Percentiles rank a stretch among this genome's conserved stretches.
These are phyloP conservation scores for Boletus vermiculosoides DNA, from an alignment of 768 basidiomycete genomes.

Conservation along the genomic window DNA sequence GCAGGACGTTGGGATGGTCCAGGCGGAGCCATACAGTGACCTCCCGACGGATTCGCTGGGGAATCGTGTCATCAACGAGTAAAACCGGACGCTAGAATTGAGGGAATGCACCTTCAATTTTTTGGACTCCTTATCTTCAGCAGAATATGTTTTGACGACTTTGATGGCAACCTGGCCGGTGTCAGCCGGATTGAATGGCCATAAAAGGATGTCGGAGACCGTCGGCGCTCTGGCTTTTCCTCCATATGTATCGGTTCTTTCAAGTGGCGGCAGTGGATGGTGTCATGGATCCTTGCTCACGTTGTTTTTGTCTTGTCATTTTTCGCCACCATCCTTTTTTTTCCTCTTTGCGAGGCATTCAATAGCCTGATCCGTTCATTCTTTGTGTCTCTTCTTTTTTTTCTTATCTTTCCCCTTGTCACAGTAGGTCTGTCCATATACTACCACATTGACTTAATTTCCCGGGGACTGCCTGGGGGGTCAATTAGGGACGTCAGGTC, in stretches of 20 bases:
- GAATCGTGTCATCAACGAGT: too few species aligned
- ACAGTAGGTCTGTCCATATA: conserved; percentile 25
- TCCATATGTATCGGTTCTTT: background rate
- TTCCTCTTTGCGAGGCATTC: background rate
- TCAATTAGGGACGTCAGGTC: background rate
- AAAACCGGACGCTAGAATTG: too few species aligned
- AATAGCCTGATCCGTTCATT: conserved; percentile 9
- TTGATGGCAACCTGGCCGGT: too few species aligned
- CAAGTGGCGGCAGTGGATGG: background rate
- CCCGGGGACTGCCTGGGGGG: conserved; percentile 3
- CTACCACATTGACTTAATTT: conserved; percentile 24
- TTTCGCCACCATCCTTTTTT: background rate
- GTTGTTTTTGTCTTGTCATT: background rate
- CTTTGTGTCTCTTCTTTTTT: background rate
- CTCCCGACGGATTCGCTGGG: too few species aligned
- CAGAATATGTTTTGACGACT: too few species aligned
- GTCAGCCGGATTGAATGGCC: too few species aligned
- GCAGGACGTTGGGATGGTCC: too few species aligned
- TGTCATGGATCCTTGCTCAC: conserved; percentile 5
- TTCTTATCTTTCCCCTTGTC: conserved; percentile 9
- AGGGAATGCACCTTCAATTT: too few species aligned
- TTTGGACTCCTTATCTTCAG: too few species aligned
- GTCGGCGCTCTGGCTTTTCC: conserved; percentile 5
- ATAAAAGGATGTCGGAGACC: too few species aligned
- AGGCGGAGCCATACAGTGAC: too few species aligned